These are phyloP conservation scores for Oemleria cerasiformis DNA, from an alignment of 306 rosid species.

Conservation along the genomic window DNA sequence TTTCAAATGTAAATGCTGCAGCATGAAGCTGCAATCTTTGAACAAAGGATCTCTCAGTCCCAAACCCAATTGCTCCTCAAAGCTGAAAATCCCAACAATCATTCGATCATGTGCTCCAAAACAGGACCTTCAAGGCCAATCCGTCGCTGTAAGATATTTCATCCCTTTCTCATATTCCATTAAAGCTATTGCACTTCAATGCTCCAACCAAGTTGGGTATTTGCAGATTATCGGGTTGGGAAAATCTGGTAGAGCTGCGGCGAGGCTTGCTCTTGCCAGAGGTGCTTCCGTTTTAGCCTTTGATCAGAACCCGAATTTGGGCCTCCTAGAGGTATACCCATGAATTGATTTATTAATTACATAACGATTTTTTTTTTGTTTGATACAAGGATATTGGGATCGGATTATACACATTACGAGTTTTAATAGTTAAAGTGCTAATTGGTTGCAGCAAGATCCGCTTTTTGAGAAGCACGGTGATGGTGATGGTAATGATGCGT, in stretches of 20 bases:
- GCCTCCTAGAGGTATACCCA: conserved; percentile 21
- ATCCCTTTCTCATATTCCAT: not conserved
- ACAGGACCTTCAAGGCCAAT: conserved; percentile 33
- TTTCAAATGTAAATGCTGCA: not conserved
- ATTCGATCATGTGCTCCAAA: conserved; percentile 9
- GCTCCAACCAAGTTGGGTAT: not conserved
- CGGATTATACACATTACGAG: too few relatives aligned
- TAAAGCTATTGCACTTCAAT: not conserved
- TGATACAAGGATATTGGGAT: not conserved
- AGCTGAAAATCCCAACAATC: not conserved
- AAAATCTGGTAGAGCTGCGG: conserved; percentile 34
- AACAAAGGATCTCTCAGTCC: conserved; percentile 16
- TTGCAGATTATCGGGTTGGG: conserved; percentile 36
- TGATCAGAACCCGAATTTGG: conserved; percentile 22
- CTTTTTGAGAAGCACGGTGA: conserved; percentile 16
- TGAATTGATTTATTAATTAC: not conserved
- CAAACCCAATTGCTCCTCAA: conserved; percentile 1
- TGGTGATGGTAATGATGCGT: conserved; percentile 11
- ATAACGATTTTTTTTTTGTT: not conserved
- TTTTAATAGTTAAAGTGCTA: not conserved
- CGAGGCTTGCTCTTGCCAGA: conserved; percentile 34
- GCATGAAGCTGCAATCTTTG: conserved; percentile 16
- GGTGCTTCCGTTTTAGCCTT: conserved; percentile 36
- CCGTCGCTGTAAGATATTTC: conserved; percentile 25
- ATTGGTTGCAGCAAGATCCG: conserved; percentile 27